These are phyloP conservation scores for Antitrichia curtipendula DNA, from an alignment of 225 moss, liverwort and hornwort genomes.

Conservation along the genomic window DNA sequence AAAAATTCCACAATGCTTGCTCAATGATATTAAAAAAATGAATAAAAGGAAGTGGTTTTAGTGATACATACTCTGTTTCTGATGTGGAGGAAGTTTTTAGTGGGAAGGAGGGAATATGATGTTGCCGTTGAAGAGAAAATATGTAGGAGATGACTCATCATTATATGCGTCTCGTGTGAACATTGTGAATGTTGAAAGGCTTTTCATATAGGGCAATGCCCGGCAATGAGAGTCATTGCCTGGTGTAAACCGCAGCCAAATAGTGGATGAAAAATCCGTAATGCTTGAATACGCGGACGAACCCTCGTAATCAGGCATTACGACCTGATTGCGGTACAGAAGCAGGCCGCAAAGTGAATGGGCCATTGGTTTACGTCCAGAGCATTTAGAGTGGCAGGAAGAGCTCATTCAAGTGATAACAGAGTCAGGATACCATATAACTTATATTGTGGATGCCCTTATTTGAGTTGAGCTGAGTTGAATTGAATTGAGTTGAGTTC, in stretches of 20 bases:
- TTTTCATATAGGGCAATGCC: too few species aligned
- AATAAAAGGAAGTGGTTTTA: background rate
- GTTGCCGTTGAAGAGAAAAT: background rate
- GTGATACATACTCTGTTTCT: background rate
- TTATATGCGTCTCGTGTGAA: accelerated
- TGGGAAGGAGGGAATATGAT: background rate
- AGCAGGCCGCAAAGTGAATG: too few species aligned
- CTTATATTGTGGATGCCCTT: too few species aligned
- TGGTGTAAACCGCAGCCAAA: too few species aligned
- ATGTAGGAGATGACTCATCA: background rate
- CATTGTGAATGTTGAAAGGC: background rate
- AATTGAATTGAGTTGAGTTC: too few species aligned
- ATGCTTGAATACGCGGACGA: too few species aligned
- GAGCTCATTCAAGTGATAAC: background rate
- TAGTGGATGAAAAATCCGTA: too few species aligned
- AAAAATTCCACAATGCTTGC: background rate
- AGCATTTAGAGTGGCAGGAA: background rate
- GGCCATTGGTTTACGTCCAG: too few species aligned
- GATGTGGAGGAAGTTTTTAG: accelerated
- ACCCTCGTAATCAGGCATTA: too few species aligned
- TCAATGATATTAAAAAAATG: background rate
- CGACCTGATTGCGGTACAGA: too few species aligned
- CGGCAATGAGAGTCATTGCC: too few species aligned
- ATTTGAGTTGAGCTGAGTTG: too few species aligned
- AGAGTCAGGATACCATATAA: background rate